A percentile compares a stretch with the other conserved stretches of the same genome.
Conservation (phyloP, 1,139 yeast species). For the Eremothecium cymbalariae region DNA sequence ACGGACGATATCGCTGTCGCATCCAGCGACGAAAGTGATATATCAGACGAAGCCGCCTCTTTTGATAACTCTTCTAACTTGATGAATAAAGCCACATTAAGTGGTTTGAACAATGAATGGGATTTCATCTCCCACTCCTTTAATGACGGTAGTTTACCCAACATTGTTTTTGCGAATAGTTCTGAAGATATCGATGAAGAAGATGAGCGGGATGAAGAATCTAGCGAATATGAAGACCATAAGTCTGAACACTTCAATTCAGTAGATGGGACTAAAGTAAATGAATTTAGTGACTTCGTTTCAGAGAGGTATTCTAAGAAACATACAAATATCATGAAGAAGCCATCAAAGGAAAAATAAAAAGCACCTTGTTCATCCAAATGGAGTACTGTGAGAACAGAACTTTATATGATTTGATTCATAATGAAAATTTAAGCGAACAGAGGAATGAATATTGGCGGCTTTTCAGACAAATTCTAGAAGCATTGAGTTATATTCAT, state of each 20-base stretch:
- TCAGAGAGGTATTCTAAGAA: not conserved
- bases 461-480: slow-evolving; percentile 75
- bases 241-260: slow-evolving; percentile 9
- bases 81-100: slow-evolving; percentile 24
- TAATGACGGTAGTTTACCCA: slow-evolving; percentile 39
- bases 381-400: slow-evolving; percentile 98
- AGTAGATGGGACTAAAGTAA: slow-evolving; percentile 13
- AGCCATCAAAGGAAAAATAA: slow-evolving; percentile 16
- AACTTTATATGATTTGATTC: slow-evolving; percentile 72
- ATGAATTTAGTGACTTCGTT: slow-evolving; percentile 2
- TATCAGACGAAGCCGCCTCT: slow-evolving; percentile 13
- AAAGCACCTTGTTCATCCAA: slow-evolving; percentile 68
- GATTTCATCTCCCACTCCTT: slow-evolving; percentile 65
- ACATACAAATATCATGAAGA: slow-evolving; percentile 5
- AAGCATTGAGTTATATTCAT: slow-evolving; percentile 87
- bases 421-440: slow-evolving; percentile 62
- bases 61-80: slow-evolving; percentile 19
- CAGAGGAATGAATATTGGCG: slow-evolving; percentile 84
- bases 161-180: slow-evolving; percentile 49
- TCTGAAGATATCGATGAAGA: slow-evolving; percentile 31
- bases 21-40: slow-evolving; percentile 29
- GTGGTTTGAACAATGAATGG: slow-evolving; percentile 25
- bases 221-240: slow-evolving; percentile 13
- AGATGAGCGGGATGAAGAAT: slow-evolving; percentile 29
- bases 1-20: slow-evolving; percentile 40